Percentiles rank a stretch among this genome's conserved stretches.
Conservation (phyloP, 2,329 filamentous ascomycete genomes). For the Parafenestella ontariensis region DNA sequence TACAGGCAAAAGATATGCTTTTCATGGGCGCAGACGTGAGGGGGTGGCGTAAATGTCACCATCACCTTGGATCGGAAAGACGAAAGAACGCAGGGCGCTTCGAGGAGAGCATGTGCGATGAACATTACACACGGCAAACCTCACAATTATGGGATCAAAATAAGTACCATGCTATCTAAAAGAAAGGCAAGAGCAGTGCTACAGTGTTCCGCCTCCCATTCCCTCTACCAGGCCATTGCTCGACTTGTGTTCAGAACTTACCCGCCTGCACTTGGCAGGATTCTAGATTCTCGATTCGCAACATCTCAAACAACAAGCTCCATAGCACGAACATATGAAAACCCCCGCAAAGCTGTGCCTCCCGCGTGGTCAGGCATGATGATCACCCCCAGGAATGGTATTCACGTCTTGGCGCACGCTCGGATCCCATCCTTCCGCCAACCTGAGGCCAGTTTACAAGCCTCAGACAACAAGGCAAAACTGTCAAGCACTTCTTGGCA, state of each 20-base stretch:
- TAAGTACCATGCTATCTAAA: neutral
- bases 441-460: conserved; percentile 20
- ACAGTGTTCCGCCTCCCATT: neutral
- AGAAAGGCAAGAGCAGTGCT: neutral
- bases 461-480: conserved; percentile 25
- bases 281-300: conserved; percentile 1
- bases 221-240: no score
- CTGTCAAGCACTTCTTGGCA: conserved; percentile 39
- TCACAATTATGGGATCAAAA: neutral
- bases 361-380: conserved; percentile 5
- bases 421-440: conserved; percentile 25
- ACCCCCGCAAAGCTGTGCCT: conserved; percentile 9
- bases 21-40: neutral
- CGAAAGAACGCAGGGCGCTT: neutral
- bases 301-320: conserved; percentile 10
- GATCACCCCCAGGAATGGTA: conserved; percentile 3
- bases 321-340: conserved; percentile 1
- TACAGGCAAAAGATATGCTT: neutral
- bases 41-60: neutral
- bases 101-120: neutral
- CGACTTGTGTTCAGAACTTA: neutral
- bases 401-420: conserved; percentile 20
- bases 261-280: neutral
- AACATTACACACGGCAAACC: neutral
- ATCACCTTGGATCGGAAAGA: neutral